Base-by-base conservation (phyloP, 2,329 filamentous ascomycete genomes). In the Arachnopeziza araneosa region DNA sequence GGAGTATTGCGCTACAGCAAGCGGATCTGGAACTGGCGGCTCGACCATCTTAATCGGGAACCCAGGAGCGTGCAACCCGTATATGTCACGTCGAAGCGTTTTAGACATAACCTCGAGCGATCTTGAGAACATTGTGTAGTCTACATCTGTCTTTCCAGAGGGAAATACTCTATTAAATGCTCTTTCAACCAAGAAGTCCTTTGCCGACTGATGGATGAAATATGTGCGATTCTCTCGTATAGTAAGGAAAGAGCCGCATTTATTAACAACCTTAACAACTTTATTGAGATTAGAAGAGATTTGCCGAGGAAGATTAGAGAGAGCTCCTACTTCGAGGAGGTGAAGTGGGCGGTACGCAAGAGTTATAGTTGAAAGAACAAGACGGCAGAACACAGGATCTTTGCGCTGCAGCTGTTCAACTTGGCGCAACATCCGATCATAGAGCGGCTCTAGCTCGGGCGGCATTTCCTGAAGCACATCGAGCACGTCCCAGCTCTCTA, bases 1-100 rank as follows among this genome's bases (percentile, higher is more conserved):
- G 9, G 70, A 67, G 17, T 54, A 60, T 70, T 54, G 64, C 24
- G 68, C 57, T 8, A 66, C 21, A 6, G 67, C 66, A 54, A 74
- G 60, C 55, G 67, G 65, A 64, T 73, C 65, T 58, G 67, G 60
- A 58, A 63, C 26, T 50, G 70, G 61, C 60, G 61, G 48, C 61
- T 64, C 44, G 50, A 70, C 60, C 36, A 67, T 1, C 4, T 70
- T 58, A 48, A 73, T 69, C 0, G 54, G 55, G 54, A 55, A 54
- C 23, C 71, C 70, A 2, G 65, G 67, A 12, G 61, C 21, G 0
- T 24, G 12, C 2, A 79, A 56, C 1, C 61, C 30, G 57, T 74
- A 78, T 0, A 78, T 73, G 50, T 80, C 69, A 1, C 73, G 71
- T 22, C 59, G 59, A 1, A 80, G 67, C 0, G 58, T 69, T 7